Base-by-base conservation (phyloP, 148 eudicot species). In the Euryodendron excelsum region DNA sequence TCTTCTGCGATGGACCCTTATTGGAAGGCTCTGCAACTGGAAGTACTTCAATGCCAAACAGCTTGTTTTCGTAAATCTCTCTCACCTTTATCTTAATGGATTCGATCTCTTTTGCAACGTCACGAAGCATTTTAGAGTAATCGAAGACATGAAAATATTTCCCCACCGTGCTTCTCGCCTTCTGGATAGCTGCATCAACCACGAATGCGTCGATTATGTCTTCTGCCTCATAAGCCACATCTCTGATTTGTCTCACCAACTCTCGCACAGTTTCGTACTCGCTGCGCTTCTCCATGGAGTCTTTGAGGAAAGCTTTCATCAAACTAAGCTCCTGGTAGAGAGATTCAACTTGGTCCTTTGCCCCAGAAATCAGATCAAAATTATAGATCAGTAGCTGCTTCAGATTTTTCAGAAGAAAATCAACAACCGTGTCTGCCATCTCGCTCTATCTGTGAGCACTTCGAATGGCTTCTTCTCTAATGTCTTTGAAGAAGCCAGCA, bases 371-470 rank as follows among this genome's bases (percentile, higher is more conserved):
- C 48, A 80, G 60, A 11, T 73, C 30, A 0, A 53, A 73, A 37
- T 86, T 78, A 34, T 86, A 59, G 2, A 53, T 20, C 0, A 80
- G 60, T 6, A 80, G 78, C 39, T 83, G 80, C 61, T 78, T 75
- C 2, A 86, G 73, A 31, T 78, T 86, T 11, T 71, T 70, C 39
- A 86, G 71, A 15, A 86, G 72, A 34, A 86, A 80, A 10, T 20
- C 75, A 4, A 85, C 48, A 7, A 74, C 85, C n/a, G 77, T 74
- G 55, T 85, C 88, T 30, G 85, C 75, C 87, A 85, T 85, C 44
- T 73, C 53, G 62, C 11, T 79, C 72, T 23, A 20, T 76, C 31
- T 30, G n/a, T n/a, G n/a, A n/a, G n/a, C n/a, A n/a, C n/a, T n/a
- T n/a, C n/a, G n/a, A n/a, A n/a, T n/a, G n/a, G n/a, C n/a, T n/a